Conservation (phyloP, 1,284 basidiomycete species). For the Chalciporus sp. region DNA sequence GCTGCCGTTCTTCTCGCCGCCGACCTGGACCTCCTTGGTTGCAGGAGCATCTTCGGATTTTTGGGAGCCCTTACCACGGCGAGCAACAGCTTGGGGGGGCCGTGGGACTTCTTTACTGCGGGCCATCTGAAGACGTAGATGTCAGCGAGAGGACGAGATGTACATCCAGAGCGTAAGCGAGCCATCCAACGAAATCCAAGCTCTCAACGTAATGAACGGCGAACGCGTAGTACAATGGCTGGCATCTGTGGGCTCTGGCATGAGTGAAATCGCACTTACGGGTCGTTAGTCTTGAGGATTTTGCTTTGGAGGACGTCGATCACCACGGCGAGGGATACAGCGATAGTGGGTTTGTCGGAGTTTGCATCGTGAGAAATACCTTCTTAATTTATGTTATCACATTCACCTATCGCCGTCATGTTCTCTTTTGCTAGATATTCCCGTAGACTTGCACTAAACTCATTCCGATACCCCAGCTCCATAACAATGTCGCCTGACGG, state of each 20-base stretch:
- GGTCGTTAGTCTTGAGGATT: conserved; percentile 44
- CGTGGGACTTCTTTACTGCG: conserved; percentile 89
- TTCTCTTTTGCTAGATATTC: conserved; percentile 5
- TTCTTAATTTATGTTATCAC: conserved; percentile 18
- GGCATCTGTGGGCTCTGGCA: conserved; percentile 2
- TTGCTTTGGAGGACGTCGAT: conserved; percentile 34
- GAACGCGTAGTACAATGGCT: not conserved
- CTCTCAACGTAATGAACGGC: conserved; percentile 1
- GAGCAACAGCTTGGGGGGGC: conserved; percentile 78
- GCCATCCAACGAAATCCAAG: conserved; percentile 39
- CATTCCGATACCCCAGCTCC: conserved; percentile 27
- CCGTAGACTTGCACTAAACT: not conserved
- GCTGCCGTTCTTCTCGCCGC: conserved; percentile 91
- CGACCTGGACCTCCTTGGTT: conserved; percentile 81
- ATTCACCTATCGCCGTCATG: too few species aligned
- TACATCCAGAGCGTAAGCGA: conserved; percentile 36
- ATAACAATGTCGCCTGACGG: conserved; percentile 25
- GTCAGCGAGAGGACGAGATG: conserved; percentile 24
- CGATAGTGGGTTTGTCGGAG: conserved; percentile 27
- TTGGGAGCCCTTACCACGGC: conserved; percentile 85
- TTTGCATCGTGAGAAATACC: conserved; percentile 30
- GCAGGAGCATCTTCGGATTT: conserved; percentile 65
- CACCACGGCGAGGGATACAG: conserved; percentile 16
- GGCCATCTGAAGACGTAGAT: conserved; percentile 72
- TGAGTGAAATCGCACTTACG: conserved; percentile 35